Base-by-base conservation (phyloP, 1,284 basidiomycete species). In the Marasmius tenuissimus region DNA sequence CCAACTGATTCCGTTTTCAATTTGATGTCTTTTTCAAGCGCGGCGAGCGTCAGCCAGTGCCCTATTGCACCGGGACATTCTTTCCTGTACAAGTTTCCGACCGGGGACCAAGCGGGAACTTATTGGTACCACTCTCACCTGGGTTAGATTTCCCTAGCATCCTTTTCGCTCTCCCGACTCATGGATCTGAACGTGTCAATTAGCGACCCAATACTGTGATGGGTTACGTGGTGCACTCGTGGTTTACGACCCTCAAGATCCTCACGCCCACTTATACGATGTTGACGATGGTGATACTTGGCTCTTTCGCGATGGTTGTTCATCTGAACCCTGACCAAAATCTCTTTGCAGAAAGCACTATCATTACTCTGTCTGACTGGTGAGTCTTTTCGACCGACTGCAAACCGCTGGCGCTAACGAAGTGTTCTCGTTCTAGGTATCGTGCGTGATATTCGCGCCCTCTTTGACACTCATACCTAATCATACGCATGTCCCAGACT, bases 31-130 rank as follows among this genome's bases (percentile, higher is more conserved):
- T 14, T 34, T 18, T n/a, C 4, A 7, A 58, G 57, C 37, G 33
- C 57, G 8, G 16, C 45, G 27, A 48, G 27, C 22, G 45, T 50
- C 27, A 58, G 22, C 45, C 57, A 58, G 20, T 58, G 57, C 33
- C 57, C 57, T 4, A 58, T 58, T 27, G 48, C 57, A 9, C 57
- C 57, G 9, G 57, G 57, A 5, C 57, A 58, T 50, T 58, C 57
- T 11, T 58, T 58, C 34, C 18, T 34, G 33, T 58, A 58, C n/a
- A 45, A 58, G 14, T 18, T 58, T 37, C 35, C 57, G 14, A 42
- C 18, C 45, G 7, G 27, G 14, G 22, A 50, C 2, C 57, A 58
- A 50, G 57, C 57, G 20, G 57, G 57, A 11, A 58, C 57, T 7
- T 58, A 34, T 35, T 49, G 40, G 42, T 58, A 58, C 22, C 57